Percentiles rank a stretch among this genome's conserved stretches.
phyloP scores from a whole-genome alignment of 352 stramenopile genomes.

The Pythium pyrilobum region DNA sequence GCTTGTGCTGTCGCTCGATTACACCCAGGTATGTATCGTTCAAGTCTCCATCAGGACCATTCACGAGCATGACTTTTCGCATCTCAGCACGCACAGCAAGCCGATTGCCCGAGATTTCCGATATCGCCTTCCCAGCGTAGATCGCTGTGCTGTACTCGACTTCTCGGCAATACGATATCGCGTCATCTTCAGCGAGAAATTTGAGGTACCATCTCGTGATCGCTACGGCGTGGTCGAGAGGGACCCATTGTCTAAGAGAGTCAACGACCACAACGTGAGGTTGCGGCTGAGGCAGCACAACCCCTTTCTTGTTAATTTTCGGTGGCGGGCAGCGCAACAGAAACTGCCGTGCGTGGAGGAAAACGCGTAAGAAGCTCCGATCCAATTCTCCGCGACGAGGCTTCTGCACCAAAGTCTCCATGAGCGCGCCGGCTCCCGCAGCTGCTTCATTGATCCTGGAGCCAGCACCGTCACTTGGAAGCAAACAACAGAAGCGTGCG shows the following conservation, averaged over 20 bases:
- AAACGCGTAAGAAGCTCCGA: conserved; percentile 62
- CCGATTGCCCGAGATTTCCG: conserved; percentile 53
- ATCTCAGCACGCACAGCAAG: conserved; percentile 68
- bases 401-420: conserved; percentile 12
- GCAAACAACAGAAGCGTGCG: conserved; percentile 44
- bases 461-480: conserved; percentile 14
- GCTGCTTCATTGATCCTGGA: not conserved
- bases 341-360: conserved; percentile 48
- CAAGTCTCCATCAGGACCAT: conserved; percentile 5
- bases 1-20: conserved; percentile 10
- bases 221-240: conserved; percentile 52
- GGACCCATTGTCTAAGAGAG: conserved; percentile 46
- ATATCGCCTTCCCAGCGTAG: conserved; percentile 39
- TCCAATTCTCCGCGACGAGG: conserved; percentile 37
- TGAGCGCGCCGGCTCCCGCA: not conserved
- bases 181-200: conserved; percentile 46
- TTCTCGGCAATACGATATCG: conserved; percentile 60
- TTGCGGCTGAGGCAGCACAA: not conserved
- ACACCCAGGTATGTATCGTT: conserved; percentile 1
- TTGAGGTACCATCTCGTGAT: conserved; percentile 61
- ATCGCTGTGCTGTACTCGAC: conserved; percentile 68
- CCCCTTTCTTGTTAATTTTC: conserved; percentile 3
- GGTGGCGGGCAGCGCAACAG: conserved; percentile 26
- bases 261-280: conserved; percentile 51
- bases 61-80: conserved; percentile 52